These are phyloP conservation scores for Phaeosphaeriaceae sp. DNA, from an alignment of 2,329 filamentous ascomycete genomes.

Conservation along the genomic window DNA sequence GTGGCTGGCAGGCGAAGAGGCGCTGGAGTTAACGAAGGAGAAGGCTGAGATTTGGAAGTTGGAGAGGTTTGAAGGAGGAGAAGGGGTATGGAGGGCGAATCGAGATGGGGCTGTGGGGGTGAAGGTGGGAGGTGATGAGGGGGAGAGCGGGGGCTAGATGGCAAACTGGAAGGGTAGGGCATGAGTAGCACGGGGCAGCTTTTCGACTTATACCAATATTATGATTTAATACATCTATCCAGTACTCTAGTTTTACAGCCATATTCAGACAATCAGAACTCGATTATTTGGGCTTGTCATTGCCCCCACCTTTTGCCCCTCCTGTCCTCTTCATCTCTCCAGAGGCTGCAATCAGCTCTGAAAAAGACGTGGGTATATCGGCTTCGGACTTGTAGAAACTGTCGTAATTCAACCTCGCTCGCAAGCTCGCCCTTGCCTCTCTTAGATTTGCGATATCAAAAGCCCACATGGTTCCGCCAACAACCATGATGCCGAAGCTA, in stretches of 20 bases:
- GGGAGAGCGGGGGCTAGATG: constrained; percentile 4
- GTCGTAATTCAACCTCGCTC: constrained; percentile 63
- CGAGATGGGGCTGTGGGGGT: constrained; percentile 70
- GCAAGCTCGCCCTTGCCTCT: constrained; percentile 65
- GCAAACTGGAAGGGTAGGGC: background rate
- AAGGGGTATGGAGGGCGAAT: constrained; percentile 87
- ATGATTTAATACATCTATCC: no score
- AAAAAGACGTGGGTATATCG: constrained; percentile 30
- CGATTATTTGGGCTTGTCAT: constrained; percentile 22
- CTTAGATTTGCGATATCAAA: constrained; percentile 69
- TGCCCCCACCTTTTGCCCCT: constrained; percentile 16
- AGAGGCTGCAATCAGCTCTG: constrained; percentile 48
- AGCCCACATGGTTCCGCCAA: constrained; percentile 76
- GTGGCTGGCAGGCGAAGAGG: constrained; percentile 88
- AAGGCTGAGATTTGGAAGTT: constrained; percentile 94
- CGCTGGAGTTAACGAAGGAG: constrained; percentile 83
- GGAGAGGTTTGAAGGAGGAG: constrained; percentile 81
- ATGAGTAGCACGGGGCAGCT: no score
- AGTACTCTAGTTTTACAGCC: constrained; percentile 32
- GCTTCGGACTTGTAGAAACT: constrained; percentile 54
- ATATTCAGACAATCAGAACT: constrained; percentile 16
- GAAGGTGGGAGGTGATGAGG: constrained; percentile 46
- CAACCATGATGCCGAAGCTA: constrained; percentile 74
- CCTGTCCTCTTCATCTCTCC: constrained; percentile 49
- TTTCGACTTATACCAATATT: no score